phyloP scores from a whole-genome alignment of 2,329 filamentous ascomycete genomes.

The Colletotrichum tanaceti region DNA sequence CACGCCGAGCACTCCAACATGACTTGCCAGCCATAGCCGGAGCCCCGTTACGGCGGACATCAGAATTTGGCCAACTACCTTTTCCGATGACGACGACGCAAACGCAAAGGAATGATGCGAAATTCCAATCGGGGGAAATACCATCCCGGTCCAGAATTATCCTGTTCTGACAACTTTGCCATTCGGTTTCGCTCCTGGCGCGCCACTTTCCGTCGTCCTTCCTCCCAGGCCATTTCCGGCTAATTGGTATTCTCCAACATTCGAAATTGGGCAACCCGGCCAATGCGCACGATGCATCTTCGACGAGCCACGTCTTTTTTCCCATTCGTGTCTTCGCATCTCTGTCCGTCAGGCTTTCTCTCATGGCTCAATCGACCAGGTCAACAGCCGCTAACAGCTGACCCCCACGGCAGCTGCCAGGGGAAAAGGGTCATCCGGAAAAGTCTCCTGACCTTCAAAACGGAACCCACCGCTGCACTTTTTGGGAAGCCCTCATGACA shows the following conservation, averaged over 20 bases:
- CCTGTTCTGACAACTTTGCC: constrained; percentile 5
- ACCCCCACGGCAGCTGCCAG: constrained; percentile 30
- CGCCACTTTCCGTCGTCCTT: not conserved
- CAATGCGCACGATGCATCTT: not conserved
- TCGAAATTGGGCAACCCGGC: not conserved
- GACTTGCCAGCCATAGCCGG: constrained; percentile 38
- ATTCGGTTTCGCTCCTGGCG: constrained; percentile 8
- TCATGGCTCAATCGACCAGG: constrained; percentile 10
- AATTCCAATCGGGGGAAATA: constrained; percentile 10
- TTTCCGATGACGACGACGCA: not conserved
- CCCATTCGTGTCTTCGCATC: too few species aligned
- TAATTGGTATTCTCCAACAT: not conserved
- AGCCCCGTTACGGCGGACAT: constrained; percentile 4
- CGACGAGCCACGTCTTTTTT: not conserved
- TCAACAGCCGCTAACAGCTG: constrained; percentile 16
- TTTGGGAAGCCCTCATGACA: constrained; percentile 12
- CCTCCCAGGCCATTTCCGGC: constrained; percentile 7
- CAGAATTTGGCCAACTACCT: not conserved
- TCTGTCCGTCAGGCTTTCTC: not conserved
- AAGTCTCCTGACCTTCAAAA: constrained; percentile 29
- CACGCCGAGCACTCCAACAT: constrained; percentile 13
- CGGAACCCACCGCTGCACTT: constrained; percentile 27
- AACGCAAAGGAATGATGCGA: not conserved
- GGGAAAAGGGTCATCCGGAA: constrained; percentile 28
- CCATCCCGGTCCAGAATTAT: not conserved